Evolutionary conservation across 2,329 filamentous ascomycete species (phyloP), one percentile per base, ranked within the genome.

Genomic region (Akanthomyces dipterigenus): DNA sequence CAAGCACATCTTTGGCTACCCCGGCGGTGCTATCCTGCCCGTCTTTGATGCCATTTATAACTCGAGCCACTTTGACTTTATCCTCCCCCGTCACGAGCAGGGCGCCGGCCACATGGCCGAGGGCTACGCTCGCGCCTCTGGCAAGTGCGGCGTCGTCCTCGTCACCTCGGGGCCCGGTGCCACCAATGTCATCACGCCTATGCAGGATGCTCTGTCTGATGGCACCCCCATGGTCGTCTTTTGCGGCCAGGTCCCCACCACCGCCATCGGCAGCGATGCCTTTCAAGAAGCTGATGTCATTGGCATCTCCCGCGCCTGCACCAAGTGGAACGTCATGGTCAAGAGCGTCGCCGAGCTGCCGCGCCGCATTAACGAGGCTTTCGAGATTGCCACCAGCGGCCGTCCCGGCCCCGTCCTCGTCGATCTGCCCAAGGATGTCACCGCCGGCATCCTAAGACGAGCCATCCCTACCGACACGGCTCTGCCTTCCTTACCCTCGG

Each of bases 21-120:
- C 93, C 67, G 93, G 93, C 70, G 93, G 95, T 73, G 93, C 95
- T 67, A 98, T 98, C 77, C 87, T 98, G 40, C 95, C 95, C 69
- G 93, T 98, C 48, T 98, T 97, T 80, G 95, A 99, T 76, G 95
- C 95, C 71, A 98, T 99, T 73, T 96, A 96, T 84, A 96, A 97
- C 80, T 98, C 93, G 62, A 87, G 90, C 80, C 89, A 97, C 77
- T 96, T 98, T 79, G 88, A 97, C 65, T 98, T 99, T 72, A 87
- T 98, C 75, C 86, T 98, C 9, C 95, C 95, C 34, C 87, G 90
- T 76, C 95, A 99, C 78, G 95, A 98, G 79, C 95, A 99, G 78
- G 95, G 95, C 67, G 95, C 95, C 62, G 95, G 95, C 65, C 95
- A 99, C 78, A 99, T 98, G 95, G 95, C 95, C 18, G 89, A 98